Evolutionary conservation across 2,329 filamentous ascomycete species (phyloP).

Genomic region (Myriosclerotinia scirpicola): DNA sequence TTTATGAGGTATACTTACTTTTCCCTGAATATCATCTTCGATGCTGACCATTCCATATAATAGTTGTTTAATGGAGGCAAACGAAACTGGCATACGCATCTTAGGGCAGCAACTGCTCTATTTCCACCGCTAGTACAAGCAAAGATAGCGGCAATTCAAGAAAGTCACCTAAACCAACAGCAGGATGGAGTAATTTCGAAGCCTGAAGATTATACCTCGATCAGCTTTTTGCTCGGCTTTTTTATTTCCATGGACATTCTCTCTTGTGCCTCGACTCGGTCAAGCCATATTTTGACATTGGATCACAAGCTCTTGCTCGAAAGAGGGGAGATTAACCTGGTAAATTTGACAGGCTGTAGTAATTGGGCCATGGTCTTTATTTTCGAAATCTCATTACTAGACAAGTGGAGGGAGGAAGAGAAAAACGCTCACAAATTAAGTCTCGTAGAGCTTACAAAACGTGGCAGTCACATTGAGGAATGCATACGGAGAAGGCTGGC

Average conservation of each 20-base stretch:
- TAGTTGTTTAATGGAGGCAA: background rate
- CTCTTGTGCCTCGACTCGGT: background rate
- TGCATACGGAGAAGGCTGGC: background rate
- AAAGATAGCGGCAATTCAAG: too few relatives aligned
- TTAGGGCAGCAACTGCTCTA: background rate
- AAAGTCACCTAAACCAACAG: too few relatives aligned
- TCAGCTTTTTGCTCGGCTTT: background rate
- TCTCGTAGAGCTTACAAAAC: background rate
- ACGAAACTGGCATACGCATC: background rate
- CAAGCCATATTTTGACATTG: background rate
- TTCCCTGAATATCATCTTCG: background rate
- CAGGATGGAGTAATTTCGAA: background rate
- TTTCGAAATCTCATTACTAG: conserved; percentile 1
- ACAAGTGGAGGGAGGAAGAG: background rate
- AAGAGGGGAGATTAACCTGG: background rate
- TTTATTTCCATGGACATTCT: conserved; percentile 9
- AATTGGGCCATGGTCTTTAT: background rate
- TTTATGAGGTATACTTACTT: background rate
- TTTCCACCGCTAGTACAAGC: background rate
- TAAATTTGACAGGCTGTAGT: background rate
- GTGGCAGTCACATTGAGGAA: background rate
- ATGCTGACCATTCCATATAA: background rate
- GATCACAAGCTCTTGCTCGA: conserved; percentile 1
- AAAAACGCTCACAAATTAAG: background rate
- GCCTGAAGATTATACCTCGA: background rate